Percentiles rank a stretch among this genome's conserved stretches.
phyloP scores from a whole-genome alignment of 2,329 filamentous ascomycete species.

The Diaporthe humulicola region DNA sequence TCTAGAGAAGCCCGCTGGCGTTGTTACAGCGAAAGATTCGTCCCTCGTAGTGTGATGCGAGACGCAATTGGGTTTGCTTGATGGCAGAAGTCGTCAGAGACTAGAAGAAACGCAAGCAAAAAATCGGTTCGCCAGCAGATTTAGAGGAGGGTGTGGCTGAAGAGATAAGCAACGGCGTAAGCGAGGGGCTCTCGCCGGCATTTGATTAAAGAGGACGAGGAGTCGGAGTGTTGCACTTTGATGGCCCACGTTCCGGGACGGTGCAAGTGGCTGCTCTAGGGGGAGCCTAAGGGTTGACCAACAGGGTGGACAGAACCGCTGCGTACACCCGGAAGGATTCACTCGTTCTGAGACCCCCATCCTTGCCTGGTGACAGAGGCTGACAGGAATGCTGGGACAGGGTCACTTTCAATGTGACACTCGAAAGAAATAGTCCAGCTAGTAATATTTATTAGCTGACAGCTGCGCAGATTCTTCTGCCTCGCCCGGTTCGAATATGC shows the following conservation, averaged over 20 bases:
- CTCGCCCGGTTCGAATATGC: not conserved
- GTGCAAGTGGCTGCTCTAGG: constrained; percentile 19
- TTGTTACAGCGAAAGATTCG: not conserved
- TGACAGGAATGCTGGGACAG: not conserved
- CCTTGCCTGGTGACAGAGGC: not conserved
- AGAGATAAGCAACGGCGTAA: constrained; percentile 23
- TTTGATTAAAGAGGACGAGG: not conserved
- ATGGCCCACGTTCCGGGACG: not conserved
- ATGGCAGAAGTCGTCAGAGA: not conserved
- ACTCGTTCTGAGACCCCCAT: not conserved
- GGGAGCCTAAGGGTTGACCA: not conserved
- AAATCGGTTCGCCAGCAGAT: not conserved
- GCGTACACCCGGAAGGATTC: constrained; percentile 6
- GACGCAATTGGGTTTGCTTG: not conserved
- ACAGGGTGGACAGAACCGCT: not conserved
- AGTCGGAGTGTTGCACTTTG: not conserved
- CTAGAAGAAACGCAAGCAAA: not conserved
- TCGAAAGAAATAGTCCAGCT: not conserved
- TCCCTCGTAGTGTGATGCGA: not conserved
- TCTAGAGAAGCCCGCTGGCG: not conserved
- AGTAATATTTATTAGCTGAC: no score
- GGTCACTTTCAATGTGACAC: not conserved
- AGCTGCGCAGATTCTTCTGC: not conserved
- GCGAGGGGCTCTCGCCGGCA: constrained; percentile 19
- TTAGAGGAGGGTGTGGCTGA: not conserved